Base-by-base conservation (phyloP, 306 rosid species). In the Lotus japonicus region DNA sequence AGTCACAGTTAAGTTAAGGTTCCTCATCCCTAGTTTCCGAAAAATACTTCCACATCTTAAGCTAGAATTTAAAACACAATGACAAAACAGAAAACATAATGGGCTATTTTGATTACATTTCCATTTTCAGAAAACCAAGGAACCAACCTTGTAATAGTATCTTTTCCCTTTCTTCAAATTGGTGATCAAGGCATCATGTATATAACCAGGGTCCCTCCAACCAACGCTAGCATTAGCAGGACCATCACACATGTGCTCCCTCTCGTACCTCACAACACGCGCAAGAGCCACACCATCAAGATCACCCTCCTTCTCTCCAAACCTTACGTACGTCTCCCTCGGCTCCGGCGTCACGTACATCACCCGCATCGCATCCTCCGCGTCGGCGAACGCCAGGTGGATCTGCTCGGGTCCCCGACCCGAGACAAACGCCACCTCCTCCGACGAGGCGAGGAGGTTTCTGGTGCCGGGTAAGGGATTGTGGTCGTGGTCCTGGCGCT, bases 171-270 rank as follows among this genome's bases (percentile, higher is more conserved):
- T 84, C 74, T 78, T 60, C 85, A 94, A 81, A 26, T 60, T 73
- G 15, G n/a, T 81, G 84, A 94, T 76, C 42, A 86, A 75, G 0
- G 82, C 98, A 16, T 90, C 90, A 13, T 94, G 98, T 6, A 88
- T 79, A 38, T 69, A 90, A 35, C 98, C 98, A 14, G 97, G 97
- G 56, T 94, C 98, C 60, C 98, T 88, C 98, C 97, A 90, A 3
- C 95, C 98, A 3, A 79, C 21, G 21, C 83, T 86, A 0, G 58
- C 4, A 54, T 88, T 94, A 3, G 97, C 98, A 6, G 98, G 96
- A 7, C 86, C 71, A 53, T 90, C 90, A 66, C 98, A 94, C 97
- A 88, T 85, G 77, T 94, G 84, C 54, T 80, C 79, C 81, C 79
- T 85, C 79, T 86, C 95, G 39, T 94, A 94, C 83, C 92, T 74